Conservation (phyloP, 2,329 filamentous ascomycete genomes). For the Hortaea werneckii region DNA sequence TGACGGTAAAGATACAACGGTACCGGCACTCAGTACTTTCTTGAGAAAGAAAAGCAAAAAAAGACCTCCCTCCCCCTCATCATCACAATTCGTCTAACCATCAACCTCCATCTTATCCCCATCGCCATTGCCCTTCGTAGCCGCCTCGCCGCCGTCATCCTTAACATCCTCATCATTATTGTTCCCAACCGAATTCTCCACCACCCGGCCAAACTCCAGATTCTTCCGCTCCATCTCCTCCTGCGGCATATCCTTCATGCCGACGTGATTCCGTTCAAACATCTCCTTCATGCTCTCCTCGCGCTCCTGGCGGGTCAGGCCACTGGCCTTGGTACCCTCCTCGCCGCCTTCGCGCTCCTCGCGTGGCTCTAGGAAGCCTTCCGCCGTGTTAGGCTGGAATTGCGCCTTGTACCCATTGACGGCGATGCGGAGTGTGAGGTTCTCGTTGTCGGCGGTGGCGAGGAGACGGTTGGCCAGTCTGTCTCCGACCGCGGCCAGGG, state of each 20-base stretch:
- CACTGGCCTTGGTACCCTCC: slow-evolving; percentile 25
- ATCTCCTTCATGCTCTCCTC: slow-evolving; percentile 31
- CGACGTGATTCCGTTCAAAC: slow-evolving; percentile 34
- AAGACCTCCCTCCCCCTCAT: too few species aligned
- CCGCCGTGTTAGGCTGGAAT: slow-evolving; percentile 33
- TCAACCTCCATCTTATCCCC: slow-evolving; percentile 15
- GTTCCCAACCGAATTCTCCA: not conserved
- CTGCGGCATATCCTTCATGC: slow-evolving; percentile 37
- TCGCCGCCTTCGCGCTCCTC: slow-evolving; percentile 25
- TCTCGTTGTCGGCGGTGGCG: slow-evolving; percentile 27
- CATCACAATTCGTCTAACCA: not conserved
- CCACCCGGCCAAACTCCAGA: slow-evolving; percentile 11
- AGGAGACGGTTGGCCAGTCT: slow-evolving; percentile 10
- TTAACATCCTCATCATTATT: not conserved
- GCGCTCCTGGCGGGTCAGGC: slow-evolving; percentile 24
- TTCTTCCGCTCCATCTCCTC: slow-evolving; percentile 39
- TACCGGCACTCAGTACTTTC: too few species aligned
- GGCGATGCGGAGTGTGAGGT: slow-evolving; percentile 35
- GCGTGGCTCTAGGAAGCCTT: slow-evolving; percentile 32
- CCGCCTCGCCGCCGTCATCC: not conserved
- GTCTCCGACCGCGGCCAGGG: slow-evolving; percentile 1
- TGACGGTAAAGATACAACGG: too few species aligned
- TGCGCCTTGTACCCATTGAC: slow-evolving; percentile 33
- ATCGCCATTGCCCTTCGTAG: not conserved
- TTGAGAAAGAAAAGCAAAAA: too few species aligned